phyloP scores from a whole-genome alignment of 257 asterid species.

The Capsicum rhomboideum region DNA sequence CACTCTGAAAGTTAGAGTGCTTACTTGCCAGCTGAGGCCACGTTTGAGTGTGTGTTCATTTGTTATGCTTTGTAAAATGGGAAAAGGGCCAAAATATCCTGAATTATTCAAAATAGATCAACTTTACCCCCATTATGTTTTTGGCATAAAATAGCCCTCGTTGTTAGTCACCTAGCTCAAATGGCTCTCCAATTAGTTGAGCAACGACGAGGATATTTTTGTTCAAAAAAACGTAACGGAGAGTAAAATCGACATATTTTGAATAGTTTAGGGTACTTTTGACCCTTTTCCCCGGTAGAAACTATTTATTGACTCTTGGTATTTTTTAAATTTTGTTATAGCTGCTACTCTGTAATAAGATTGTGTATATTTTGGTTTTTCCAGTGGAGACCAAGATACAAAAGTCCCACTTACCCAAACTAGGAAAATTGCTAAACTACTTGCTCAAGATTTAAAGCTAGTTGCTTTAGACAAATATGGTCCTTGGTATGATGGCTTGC shows the following conservation, averaged over 20 bases:
- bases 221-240: neutral
- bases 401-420: slow-evolving; percentile 20
- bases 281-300: too few relatives aligned
- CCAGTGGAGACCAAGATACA: slow-evolving; percentile 27
- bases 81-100: neutral
- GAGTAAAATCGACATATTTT: neutral
- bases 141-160: neutral
- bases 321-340: neutral
- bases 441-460: slow-evolving; percentile 10
- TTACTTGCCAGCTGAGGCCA: neutral
- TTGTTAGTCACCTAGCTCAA: neutral
- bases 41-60: neutral
- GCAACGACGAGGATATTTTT: neutral
- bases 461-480: slow-evolving; percentile 8
- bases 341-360: neutral
- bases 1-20: neutral
- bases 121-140: neutral
- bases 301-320: neutral
- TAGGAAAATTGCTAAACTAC: slow-evolving; percentile 3
- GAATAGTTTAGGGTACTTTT: neutral
- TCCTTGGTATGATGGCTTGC: slow-evolving; percentile 25
- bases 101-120: neutral
- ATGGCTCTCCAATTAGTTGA: neutral
- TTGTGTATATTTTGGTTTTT: neutral
- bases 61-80: neutral